phyloP scores from a whole-genome alignment of 179 eudicot species.

The Patellifolia procumbens region DNA sequence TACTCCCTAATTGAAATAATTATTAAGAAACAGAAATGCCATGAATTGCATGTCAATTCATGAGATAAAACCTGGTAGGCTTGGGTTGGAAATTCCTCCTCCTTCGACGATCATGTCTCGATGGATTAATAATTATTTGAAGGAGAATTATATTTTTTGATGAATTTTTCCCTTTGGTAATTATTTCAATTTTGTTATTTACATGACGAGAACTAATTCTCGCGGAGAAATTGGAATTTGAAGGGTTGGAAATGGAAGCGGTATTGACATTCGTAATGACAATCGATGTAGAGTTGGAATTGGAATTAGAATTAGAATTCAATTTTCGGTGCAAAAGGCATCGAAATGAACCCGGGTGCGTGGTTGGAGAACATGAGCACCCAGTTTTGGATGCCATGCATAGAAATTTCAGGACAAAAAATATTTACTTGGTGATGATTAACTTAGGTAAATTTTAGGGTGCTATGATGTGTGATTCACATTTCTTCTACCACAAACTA shows the following conservation, averaged over 20 bases:
- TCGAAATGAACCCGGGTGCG: conserved; percentile 34
- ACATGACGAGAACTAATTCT: background rate
- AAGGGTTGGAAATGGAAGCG: background rate
- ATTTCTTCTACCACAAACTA: conserved; percentile 9
- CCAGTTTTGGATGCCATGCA: conserved; percentile 39
- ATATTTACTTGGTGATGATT: conserved; percentile 11
- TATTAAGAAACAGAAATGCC: conserved; percentile 26
- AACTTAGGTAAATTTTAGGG: background rate
- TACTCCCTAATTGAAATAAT: background rate
- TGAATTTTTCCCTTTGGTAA: conserved; percentile 8
- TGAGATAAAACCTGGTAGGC: conserved; percentile 41
- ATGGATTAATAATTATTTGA: conserved; percentile 35
- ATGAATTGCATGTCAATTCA: conserved; percentile 16
- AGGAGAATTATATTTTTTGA: conserved; percentile 24
- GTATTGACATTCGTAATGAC: background rate
- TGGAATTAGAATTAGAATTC: background rate
- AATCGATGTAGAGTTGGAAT: background rate
- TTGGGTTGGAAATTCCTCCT: conserved; percentile 40
- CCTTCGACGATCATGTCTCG: conserved; percentile 42
- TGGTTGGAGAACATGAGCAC: conserved; percentile 33
- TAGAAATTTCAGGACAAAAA: conserved; percentile 1
- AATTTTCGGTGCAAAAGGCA: conserved; percentile 26
- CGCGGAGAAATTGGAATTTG: background rate
- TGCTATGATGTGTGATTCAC: conserved; percentile 19
- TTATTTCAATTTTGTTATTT: background rate